phyloP scores from a whole-genome alignment of 2,329 filamentous ascomycete genomes.

The Huntiella savannae region DNA sequence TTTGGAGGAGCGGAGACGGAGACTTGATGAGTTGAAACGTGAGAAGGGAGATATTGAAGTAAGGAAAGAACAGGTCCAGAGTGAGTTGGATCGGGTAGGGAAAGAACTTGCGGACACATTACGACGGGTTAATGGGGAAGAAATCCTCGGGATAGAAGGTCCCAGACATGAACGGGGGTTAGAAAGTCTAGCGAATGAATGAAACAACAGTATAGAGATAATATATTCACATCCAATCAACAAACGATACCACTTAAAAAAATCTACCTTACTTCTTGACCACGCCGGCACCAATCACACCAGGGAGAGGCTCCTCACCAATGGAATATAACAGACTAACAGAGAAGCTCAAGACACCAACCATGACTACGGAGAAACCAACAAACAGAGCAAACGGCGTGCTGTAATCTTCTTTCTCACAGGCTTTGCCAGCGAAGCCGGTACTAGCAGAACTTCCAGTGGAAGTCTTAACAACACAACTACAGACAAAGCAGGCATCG shows the following conservation, averaged over 20 bases:
- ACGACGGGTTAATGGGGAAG: constrained; percentile 13
- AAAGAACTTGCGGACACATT: constrained; percentile 35
- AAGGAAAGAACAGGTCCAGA: constrained; percentile 64
- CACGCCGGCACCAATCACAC: constrained; percentile 91
- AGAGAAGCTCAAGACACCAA: constrained; percentile 48
- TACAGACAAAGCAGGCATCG: constrained; percentile 55
- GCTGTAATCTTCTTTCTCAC: constrained; percentile 82
- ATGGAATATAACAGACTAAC: constrained; percentile 68
- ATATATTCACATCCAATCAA: neutral
- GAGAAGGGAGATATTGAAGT: constrained; percentile 50
- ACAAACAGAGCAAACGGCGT: constrained; percentile 75
- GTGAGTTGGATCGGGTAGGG: constrained; percentile 61
- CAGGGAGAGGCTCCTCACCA: constrained; percentile 72
- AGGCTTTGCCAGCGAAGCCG: constrained; percentile 69
- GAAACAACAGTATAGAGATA: constrained; percentile 1
- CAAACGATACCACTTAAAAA: neutral
- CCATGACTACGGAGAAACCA: constrained; percentile 50
- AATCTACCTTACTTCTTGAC: constrained; percentile 38
- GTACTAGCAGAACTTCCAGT: constrained; percentile 39
- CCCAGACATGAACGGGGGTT: constrained; percentile 21
- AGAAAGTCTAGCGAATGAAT: constrained; percentile 23
- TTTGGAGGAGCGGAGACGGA: constrained; percentile 38
- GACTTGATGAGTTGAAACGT: constrained; percentile 45
- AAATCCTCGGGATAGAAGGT: neutral
- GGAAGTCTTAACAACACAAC: constrained; percentile 43